A percentile compares a stretch with the other conserved stretches of the same genome.
Evolutionary conservation across 148 eudicot genomes (phyloP).

Genomic region (Rhododendron ovatum): DNA sequence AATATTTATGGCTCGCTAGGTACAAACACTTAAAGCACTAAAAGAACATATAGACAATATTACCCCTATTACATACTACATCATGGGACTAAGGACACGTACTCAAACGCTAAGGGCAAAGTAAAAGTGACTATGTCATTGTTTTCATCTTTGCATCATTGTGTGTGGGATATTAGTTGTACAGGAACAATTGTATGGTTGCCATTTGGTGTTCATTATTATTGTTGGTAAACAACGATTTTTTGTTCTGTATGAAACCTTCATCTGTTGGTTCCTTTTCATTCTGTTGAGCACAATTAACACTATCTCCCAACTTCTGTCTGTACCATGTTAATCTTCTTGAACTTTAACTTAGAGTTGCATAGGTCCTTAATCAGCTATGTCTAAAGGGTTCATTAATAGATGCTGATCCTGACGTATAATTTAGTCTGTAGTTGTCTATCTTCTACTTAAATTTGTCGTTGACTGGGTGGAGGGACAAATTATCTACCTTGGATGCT

Average conservation of each 20-base stretch:
- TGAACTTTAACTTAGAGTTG: slow-evolving; percentile 1
- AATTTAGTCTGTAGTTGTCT: slow-evolving; percentile 78
- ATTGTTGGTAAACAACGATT: background rate
- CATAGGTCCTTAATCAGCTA: background rate
- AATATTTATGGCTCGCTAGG: too few relatives aligned
- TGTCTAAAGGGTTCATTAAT: background rate
- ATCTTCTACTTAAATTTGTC: slow-evolving; percentile 78
- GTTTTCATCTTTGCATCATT: too few relatives aligned
- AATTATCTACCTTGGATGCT: slow-evolving; percentile 86
- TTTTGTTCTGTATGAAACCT: background rate
- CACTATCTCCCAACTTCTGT: background rate
- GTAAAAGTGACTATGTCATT: background rate
- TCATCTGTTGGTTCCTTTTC: background rate
- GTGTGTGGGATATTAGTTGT: background rate
- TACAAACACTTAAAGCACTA: too few relatives aligned
- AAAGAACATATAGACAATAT: too few relatives aligned
- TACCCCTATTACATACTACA: too few relatives aligned
- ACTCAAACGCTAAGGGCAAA: too few relatives aligned
- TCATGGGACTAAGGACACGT: too few relatives aligned
- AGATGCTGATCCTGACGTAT: slow-evolving; percentile 24
- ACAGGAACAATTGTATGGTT: background rate
- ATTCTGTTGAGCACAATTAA: background rate
- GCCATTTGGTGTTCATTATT: background rate
- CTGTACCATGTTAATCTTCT: background rate
- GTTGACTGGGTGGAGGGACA: slow-evolving; percentile 96